Evolutionary conservation across 129 eudicot genomes (phyloP).

Genomic region (Oenanthe sinensis): DNA sequence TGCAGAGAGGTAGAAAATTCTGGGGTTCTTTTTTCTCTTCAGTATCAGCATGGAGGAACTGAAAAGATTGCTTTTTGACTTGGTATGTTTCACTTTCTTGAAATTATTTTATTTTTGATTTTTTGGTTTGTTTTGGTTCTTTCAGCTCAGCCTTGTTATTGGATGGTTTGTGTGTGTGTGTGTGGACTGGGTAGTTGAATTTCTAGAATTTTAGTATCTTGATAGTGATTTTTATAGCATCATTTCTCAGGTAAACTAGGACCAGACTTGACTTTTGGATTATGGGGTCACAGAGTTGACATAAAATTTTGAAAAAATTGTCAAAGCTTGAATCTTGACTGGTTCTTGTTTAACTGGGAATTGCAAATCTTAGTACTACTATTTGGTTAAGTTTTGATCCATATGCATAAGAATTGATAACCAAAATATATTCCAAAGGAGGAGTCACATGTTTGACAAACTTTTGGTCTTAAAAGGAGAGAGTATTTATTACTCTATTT

Average conservation of each 20-base stretch:
- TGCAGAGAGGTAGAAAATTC: not conserved
- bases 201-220: not conserved
- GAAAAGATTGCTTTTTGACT: slow-evolving; percentile 1
- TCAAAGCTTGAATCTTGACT: slow-evolving; percentile 26
- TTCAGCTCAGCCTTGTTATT: not conserved
- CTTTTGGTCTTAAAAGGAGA: slow-evolving; percentile 30
- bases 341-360: slow-evolving; percentile 26
- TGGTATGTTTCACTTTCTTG: not conserved
- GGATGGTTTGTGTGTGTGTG: no score
- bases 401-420: slow-evolving; percentile 18
- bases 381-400: not conserved
- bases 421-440: slow-evolving; percentile 16
- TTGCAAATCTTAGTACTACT: slow-evolving; percentile 15
- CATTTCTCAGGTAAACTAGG: not conserved
- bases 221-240: not conserved
- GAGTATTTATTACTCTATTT: slow-evolving; percentile 25
- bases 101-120: not conserved
- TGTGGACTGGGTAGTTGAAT: not conserved
- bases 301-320: not conserved
- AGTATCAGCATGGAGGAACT: not conserved
- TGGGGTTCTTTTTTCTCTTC: not conserved
- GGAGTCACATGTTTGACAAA: slow-evolving; percentile 56
- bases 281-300: slow-evolving; percentile 1
- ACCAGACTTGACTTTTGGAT: not conserved
- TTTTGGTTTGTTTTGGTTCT: not conserved